Evolutionary conservation across 1,139 yeast genomes (phyloP), one percentile per base, ranked within the genome.

Genomic region (Pneumocystis wakefieldiae): DNA sequence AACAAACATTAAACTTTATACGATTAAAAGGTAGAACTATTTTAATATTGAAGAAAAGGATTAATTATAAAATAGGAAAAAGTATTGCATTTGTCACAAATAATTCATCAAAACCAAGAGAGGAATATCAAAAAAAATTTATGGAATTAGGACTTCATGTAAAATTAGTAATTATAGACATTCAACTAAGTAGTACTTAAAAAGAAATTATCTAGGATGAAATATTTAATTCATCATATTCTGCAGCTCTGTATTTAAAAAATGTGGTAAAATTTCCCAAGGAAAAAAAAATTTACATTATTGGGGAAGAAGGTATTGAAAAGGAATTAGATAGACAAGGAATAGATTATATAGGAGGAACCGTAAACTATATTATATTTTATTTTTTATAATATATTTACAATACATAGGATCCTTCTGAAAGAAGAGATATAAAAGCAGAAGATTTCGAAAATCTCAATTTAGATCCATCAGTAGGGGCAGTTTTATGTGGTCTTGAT

Each of bases 191-290:
- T 3, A 24, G 12, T 37, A 19, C 24, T 59, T 8, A 59, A 10
- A 19, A 53, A 38, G 35, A 12, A 38, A 37, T 28, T 28, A 32
- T 42, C 38, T 48, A 83, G 71, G 83, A 82, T 59, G 96, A 91
- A 71, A 83, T 92, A 15, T 91, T 92, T 73, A 95, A 97, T 3
- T 87, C 95, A 1, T 85, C 96, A 1, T 92, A 86, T 74, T 95
- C 97, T 5, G 81, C 95, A 41, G 96, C 97, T 0, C 83, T 91
- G 17, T 91, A 92, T 71, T 79, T 91, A 60, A 83, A 84, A 63
- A 85, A 87, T 72, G 88, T 90, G 66, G 76, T 87, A 67, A 79
- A 86, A 69, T 78, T 91, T 67, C 87, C 86, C 62, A 80, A 80
- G 59, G 82, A 81, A 69, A 84, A 86, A 73, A 91, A 90, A 72